These are phyloP conservation scores for Ochetophila trinervis DNA, from an alignment of 306 rosid genomes.

Conservation along the genomic window DNA sequence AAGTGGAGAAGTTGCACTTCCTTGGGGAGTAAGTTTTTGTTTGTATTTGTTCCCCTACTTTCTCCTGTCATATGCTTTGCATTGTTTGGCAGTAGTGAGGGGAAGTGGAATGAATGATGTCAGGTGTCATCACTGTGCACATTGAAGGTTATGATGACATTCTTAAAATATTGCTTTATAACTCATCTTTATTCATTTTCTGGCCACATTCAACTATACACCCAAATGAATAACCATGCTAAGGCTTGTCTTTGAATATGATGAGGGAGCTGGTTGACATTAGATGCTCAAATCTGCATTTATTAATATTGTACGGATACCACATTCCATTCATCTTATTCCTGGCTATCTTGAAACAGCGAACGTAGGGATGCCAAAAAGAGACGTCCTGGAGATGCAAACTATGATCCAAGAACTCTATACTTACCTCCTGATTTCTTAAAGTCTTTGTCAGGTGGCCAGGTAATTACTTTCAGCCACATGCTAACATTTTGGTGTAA, in stretches of 20 bases:
- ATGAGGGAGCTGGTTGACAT: not conserved
- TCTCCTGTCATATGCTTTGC: slow-evolving; percentile 12
- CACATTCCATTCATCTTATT: slow-evolving; percentile 6
- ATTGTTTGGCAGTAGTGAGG: not conserved
- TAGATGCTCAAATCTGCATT: slow-evolving; percentile 1
- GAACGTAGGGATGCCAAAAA: slow-evolving; percentile 61
- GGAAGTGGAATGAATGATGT: not conserved
- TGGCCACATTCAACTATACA: not conserved
- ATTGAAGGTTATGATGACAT: not conserved
- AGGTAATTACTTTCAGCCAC: slow-evolving; percentile 41
- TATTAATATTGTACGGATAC: not conserved
- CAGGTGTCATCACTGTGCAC: not conserved
- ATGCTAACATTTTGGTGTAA: slow-evolving; percentile 6
- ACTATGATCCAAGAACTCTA: slow-evolving; percentile 78
- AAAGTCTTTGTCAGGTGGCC: slow-evolving; percentile 69
- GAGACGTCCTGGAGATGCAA: slow-evolving; percentile 65
- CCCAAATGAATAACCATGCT: too few relatives aligned
- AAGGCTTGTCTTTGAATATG: not conserved
- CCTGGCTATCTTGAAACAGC: slow-evolving; percentile 44
- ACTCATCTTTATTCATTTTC: not conserved
- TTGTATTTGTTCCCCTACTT: not conserved
- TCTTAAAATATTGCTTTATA: not conserved
- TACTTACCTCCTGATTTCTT: slow-evolving; percentile 70
- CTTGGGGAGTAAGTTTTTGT: slow-evolving; percentile 57
- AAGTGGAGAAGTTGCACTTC: slow-evolving; percentile 61